These are phyloP conservation scores for Podila clonocystis DNA, from an alignment of 192 early-diverging fungal species.

Conservation along the genomic window DNA sequence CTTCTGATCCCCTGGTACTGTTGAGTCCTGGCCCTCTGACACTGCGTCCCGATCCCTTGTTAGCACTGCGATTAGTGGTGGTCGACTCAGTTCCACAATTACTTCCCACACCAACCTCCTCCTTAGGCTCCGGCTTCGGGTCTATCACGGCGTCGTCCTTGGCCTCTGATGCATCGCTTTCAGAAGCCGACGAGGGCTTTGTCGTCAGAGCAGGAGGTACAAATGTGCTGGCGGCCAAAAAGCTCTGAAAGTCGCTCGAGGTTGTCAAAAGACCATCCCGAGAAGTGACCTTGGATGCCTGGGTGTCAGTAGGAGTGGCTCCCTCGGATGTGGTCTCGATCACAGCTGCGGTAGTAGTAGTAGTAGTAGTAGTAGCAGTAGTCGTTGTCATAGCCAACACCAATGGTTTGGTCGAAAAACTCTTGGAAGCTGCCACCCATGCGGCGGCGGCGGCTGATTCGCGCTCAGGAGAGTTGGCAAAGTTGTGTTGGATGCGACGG, in stretches of 20 bases:
- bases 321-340: neutral
- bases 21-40: too few species aligned
- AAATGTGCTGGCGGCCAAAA: slow-evolving; percentile 14
- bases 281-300: too few species aligned
- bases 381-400: neutral
- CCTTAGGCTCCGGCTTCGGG: neutral
- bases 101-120: too few species aligned
- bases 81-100: too few species aligned
- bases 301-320: neutral
- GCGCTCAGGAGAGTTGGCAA: slow-evolving; percentile 1
- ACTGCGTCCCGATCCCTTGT: too few species aligned
- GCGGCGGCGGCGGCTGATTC: slow-evolving; percentile 7
- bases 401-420: neutral
- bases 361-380: neutral
- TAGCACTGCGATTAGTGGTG: too few species aligned
- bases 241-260: slow-evolving; percentile 19
- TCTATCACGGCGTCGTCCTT: neutral
- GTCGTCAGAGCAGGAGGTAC: slow-evolving; percentile 5
- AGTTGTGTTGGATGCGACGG: too few species aligned
- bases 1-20: too few species aligned
- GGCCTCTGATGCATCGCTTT: too few species aligned
- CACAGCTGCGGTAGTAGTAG: neutral
- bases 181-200: too few species aligned
- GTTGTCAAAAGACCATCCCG: slow-evolving; percentile 8
- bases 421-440: slow-evolving; percentile 20